Evolutionary conservation across 768 basidiomycete genomes (phyloP).

Genomic region (Termitomyces eurrhizus): DNA sequence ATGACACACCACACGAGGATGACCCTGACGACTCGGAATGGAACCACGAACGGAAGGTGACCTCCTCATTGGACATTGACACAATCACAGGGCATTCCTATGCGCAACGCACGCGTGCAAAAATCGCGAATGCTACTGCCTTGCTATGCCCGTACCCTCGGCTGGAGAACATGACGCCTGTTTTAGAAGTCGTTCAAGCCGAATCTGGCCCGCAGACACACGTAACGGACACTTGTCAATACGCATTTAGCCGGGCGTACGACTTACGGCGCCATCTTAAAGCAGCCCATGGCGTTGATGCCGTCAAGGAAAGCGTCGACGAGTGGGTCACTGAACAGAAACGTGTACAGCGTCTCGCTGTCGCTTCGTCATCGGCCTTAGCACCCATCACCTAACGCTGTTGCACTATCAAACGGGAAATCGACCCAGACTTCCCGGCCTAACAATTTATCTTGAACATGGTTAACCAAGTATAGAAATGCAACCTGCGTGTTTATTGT

Average conservation of each 20-base stretch:
- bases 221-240: slow-evolving; percentile 42
- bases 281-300: slow-evolving; percentile 58
- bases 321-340: slow-evolving; percentile 41
- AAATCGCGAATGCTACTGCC: slow-evolving; percentile 31
- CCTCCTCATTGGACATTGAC: slow-evolving; percentile 34
- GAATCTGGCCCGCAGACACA: background rate
- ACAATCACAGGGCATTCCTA: slow-evolving; percentile 67
- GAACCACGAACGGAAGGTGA: slow-evolving; percentile 15
- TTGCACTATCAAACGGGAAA: background rate
- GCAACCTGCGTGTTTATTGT: background rate
- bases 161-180: slow-evolving; percentile 27
- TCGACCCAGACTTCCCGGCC: no score
- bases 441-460: no score
- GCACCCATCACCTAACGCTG: background rate
- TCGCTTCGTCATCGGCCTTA: background rate
- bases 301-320: slow-evolving; percentile 59
- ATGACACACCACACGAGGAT: slow-evolving; percentile 11
- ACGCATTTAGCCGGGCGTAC: slow-evolving; percentile 79
- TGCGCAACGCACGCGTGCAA: slow-evolving; percentile 36
- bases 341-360: background rate
- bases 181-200: background rate
- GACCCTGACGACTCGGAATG: slow-evolving; percentile 5
- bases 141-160: slow-evolving; percentile 64
- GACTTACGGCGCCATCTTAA: slow-evolving; percentile 82
- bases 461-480: background rate